A percentile compares a stretch with the other conserved stretches of the same genome.
phyloP scores from a whole-genome alignment of 768 basidiomycete species.

The Xerocomellus chrysenteron region DNA sequence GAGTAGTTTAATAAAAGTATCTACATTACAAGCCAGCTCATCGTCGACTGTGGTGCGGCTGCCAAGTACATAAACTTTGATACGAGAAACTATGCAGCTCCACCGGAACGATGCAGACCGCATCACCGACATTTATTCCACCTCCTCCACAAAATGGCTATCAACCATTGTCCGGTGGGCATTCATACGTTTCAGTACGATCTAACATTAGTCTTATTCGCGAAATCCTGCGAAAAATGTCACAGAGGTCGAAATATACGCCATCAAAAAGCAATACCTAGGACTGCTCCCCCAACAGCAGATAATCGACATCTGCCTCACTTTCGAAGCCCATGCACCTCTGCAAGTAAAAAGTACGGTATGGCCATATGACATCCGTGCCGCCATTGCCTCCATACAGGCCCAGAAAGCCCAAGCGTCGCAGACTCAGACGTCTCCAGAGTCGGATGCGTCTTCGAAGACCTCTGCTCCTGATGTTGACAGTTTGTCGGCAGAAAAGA shows the following conservation, averaged over 20 bases:
- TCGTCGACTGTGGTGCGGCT: neutral
- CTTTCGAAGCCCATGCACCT: slow-evolving; percentile 68
- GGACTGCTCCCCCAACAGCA: slow-evolving; percentile 63
- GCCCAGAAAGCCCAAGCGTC: slow-evolving; percentile 24
- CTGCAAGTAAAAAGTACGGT: slow-evolving; percentile 61
- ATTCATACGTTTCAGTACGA: slow-evolving; percentile 24
- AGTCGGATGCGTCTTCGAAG: slow-evolving; percentile 7
- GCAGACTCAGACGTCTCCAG: slow-evolving; percentile 17
- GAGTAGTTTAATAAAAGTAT: slow-evolving; percentile 3
- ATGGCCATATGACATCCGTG: slow-evolving; percentile 71
- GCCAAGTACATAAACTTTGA: slow-evolving; percentile 53
- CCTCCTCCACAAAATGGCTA: slow-evolving; percentile 38
- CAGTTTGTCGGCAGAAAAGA: slow-evolving; percentile 13
- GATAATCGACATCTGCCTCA: slow-evolving; percentile 77
- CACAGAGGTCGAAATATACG: slow-evolving; percentile 46
- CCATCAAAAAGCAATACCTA: slow-evolving; percentile 72
- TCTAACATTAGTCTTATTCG: slow-evolving; percentile 13
- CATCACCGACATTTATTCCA: slow-evolving; percentile 36
- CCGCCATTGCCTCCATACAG: slow-evolving; percentile 57
- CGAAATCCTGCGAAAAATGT: slow-evolving; percentile 29
- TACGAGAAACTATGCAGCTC: slow-evolving; percentile 71
- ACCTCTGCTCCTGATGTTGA: slow-evolving; percentile 14
- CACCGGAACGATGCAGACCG: slow-evolving; percentile 59
- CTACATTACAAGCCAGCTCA: slow-evolving; percentile 4
- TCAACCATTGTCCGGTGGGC: slow-evolving; percentile 37